phyloP scores from a whole-genome alignment of 805 yeast species.

The Pichia nakasei region DNA sequence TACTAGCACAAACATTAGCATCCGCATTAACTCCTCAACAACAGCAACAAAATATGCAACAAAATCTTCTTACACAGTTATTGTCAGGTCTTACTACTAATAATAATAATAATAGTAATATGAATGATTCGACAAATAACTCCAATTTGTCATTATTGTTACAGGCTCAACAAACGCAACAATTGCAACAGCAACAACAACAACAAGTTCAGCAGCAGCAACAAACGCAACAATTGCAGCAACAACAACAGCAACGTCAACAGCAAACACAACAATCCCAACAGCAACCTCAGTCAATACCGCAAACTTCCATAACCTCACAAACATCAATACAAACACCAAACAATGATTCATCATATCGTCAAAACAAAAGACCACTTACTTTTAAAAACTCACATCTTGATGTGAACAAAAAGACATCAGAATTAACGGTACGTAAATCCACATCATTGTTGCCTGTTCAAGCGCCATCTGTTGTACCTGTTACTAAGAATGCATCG shows the following conservation, averaged over 20 bases:
- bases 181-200: conserved; percentile 2
- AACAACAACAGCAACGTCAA: conserved; percentile 8
- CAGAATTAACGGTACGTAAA: neutral
- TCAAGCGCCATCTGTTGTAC: neutral
- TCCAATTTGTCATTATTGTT: neutral
- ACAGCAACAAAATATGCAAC: neutral
- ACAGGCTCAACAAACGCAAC: conserved; percentile 4
- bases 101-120: neutral
- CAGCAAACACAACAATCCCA: conserved; percentile 6
- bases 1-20: neutral
- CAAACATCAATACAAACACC: neutral
- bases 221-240: conserved; percentile 1
- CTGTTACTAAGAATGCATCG: neutral
- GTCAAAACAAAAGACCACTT: neutral
- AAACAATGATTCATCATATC: no score
- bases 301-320: conserved; percentile 3
- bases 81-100: neutral
- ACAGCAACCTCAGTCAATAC: neutral
- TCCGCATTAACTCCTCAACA: neutral
- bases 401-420: conserved; percentile 3
- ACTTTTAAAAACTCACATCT: conserved; percentile 8
- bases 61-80: neutral
- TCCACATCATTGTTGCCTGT: neutral
- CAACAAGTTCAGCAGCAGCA: neutral
- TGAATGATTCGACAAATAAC: no score